Conservation (phyloP, 192 early-diverging fungal genomes). For the Coemansia sp. region DNA sequence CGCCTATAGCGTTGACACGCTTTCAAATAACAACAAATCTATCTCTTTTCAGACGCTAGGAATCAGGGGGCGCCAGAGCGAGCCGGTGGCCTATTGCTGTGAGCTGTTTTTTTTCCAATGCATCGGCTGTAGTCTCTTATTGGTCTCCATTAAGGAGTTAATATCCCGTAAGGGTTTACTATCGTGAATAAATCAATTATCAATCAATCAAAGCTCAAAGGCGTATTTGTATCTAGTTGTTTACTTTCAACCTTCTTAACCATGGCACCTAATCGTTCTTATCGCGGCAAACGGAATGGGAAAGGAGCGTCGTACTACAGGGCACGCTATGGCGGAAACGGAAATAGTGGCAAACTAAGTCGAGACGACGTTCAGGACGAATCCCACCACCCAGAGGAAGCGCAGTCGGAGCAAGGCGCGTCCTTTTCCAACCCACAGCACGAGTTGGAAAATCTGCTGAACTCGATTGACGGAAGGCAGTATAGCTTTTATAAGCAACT, state of each 20-base stretch:
- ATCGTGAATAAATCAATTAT: too few relatives aligned
- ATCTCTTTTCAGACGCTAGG: neutral
- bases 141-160: too few relatives aligned
- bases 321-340: constrained; percentile 18
- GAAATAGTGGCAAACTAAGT: neutral
- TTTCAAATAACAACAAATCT: neutral
- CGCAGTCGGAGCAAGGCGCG: neutral
- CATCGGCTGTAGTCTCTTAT: too few relatives aligned
- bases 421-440: constrained; percentile 3
- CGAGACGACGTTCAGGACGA: neutral
- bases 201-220: too few relatives aligned
- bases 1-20: neutral
- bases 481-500: constrained; percentile 48
- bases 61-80: too few relatives aligned
- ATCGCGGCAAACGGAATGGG: neutral
- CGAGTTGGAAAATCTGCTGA: constrained; percentile 16
- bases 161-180: too few relatives aligned
- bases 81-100: too few relatives aligned
- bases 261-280: neutral
- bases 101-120: too few relatives aligned
- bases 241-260: neutral
- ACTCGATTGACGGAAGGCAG: constrained; percentile 23
- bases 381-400: neutral
- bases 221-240: neutral
- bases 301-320: constrained; percentile 30